These are phyloP conservation scores for Rhynchosporium graminicola DNA, from an alignment of 2,329 filamentous ascomycete genomes.

Conservation along the genomic window DNA sequence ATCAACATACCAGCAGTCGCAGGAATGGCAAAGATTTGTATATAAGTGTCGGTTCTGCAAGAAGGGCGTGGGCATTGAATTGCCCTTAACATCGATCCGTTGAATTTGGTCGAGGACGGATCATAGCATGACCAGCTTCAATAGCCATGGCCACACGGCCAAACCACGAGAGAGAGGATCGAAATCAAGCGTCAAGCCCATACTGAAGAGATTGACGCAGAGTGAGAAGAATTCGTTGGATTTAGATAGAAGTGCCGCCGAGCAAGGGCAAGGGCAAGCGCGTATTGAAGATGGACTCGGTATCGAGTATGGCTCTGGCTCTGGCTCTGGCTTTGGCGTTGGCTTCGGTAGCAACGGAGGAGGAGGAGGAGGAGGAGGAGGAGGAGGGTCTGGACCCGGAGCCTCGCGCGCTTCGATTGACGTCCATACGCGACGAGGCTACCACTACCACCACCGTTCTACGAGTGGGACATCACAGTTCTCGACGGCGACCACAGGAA, in stretches of 20 bases:
- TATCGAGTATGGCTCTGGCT: slow-evolving; percentile 39
- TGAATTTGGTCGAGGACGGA: not conserved
- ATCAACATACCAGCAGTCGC: slow-evolving; percentile 14
- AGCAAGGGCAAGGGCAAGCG: slow-evolving; percentile 43
- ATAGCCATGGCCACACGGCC: slow-evolving; percentile 31
- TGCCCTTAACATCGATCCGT: not conserved
- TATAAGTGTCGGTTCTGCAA: slow-evolving; percentile 27
- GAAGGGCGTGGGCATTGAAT: slow-evolving; percentile 2
- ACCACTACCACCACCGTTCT: slow-evolving; percentile 52
- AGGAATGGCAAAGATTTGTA: slow-evolving; percentile 27
- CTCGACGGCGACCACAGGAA: slow-evolving; percentile 57
- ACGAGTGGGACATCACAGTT: slow-evolving; percentile 56
- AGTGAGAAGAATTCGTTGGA: slow-evolving; percentile 66
- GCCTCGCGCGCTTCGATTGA: slow-evolving; percentile 36
- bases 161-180: slow-evolving; percentile 29
- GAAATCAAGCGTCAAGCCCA: slow-evolving; percentile 50
- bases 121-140: slow-evolving; percentile 29
- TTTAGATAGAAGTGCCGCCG: slow-evolving; percentile 60
- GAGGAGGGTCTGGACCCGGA: no score
- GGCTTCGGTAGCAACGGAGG: not conserved
- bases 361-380: no score
- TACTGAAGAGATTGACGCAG: slow-evolving; percentile 55
- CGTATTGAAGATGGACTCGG: slow-evolving; percentile 38
- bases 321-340: slow-evolving; percentile 18
- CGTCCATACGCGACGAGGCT: slow-evolving; percentile 31